These are phyloP conservation scores for Phytopythium litorale DNA, from an alignment of 352 stramenopile species.

Conservation along the genomic window DNA sequence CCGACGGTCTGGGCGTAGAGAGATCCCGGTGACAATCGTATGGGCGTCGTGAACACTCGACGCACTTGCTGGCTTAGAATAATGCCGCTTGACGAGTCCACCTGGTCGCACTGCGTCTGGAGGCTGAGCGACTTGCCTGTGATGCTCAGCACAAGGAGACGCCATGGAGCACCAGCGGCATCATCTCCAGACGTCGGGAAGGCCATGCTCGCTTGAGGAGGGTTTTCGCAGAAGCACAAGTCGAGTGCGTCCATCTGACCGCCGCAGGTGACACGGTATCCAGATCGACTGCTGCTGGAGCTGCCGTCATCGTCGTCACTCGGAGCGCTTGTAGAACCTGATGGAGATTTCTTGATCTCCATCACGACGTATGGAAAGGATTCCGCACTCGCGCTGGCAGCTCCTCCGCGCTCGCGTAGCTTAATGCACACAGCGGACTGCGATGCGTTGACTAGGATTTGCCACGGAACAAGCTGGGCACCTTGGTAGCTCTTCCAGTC, in stretches of 20 bases:
- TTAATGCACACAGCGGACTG: conserved; percentile 53
- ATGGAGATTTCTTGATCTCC: conserved; percentile 16
- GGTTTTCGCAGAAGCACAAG: conserved; percentile 38
- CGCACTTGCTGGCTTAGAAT: conserved; percentile 33
- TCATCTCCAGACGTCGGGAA: conserved; percentile 6
- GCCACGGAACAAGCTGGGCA: conserved; percentile 43
- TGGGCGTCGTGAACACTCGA: conserved; percentile 52
- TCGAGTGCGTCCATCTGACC: conserved; percentile 54
- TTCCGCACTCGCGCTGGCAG: neutral
- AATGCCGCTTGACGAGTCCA: conserved; percentile 18
- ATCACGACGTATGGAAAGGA: conserved; percentile 44
- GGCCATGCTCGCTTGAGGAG: neutral
- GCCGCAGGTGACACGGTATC: conserved; percentile 18
- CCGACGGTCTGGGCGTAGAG: conserved; percentile 20
- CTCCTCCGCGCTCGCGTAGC: conserved; percentile 28
- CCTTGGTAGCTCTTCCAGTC: conserved; percentile 60
- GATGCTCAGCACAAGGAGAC: conserved; percentile 51
- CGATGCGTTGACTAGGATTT: conserved; percentile 29
- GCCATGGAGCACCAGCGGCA: conserved; percentile 14
- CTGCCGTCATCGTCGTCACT: neutral
- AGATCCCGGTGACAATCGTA: conserved; percentile 32
- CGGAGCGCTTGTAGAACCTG: neutral
- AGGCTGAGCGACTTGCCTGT: conserved; percentile 48
- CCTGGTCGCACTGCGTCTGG: conserved; percentile 31
- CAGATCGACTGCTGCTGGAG: neutral